phyloP scores from a whole-genome alignment of 371 early-diverging fungal species.

The Neoconidiobolus thromboides region DNA sequence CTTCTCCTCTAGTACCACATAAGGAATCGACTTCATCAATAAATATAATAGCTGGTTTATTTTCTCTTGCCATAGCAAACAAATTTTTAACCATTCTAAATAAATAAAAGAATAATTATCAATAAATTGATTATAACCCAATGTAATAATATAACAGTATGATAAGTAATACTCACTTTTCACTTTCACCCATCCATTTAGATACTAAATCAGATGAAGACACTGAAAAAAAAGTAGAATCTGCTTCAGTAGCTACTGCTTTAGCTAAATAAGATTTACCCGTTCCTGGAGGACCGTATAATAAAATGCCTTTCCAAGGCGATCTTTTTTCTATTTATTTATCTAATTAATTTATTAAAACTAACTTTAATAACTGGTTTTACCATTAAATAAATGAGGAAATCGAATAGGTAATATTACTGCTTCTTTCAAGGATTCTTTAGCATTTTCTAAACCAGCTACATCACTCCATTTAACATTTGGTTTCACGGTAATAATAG shows the following conservation, averaged over 20 bases:
- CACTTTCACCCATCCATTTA: slow-evolving; percentile 97
- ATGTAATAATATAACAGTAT: neutral
- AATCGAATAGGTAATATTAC: slow-evolving; percentile 96
- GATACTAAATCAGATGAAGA: slow-evolving; percentile 88
- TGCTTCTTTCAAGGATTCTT: slow-evolving; percentile 95
- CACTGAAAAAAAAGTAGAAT: slow-evolving; percentile 88
- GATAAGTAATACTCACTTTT: slow-evolving; percentile 27
- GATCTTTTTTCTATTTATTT: slow-evolving; percentile 54
- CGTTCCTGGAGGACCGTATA: slow-evolving; percentile 98
- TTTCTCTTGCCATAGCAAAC: slow-evolving; percentile 85
- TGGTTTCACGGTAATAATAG: slow-evolving; percentile 86
- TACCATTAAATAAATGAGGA: slow-evolving; percentile 86
- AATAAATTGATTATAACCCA: neutral
- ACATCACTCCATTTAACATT: slow-evolving; percentile 94
- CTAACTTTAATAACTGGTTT: neutral
- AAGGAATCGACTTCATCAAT: slow-evolving; percentile 97
- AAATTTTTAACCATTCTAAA: slow-evolving; percentile 73
- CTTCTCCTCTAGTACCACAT: slow-evolving; percentile 84
- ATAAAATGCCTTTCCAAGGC: slow-evolving; percentile 93
- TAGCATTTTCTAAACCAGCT: slow-evolving; percentile 94
- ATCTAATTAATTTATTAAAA: neutral
- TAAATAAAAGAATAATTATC: neutral
- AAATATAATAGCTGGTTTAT: slow-evolving; percentile 87
- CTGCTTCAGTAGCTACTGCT: slow-evolving; percentile 92
- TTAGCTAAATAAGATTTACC: slow-evolving; percentile 96